Conservation (phyloP, 202 grass and related monocot genomes). For the Thinopyrum obtusiflorum region DNA sequence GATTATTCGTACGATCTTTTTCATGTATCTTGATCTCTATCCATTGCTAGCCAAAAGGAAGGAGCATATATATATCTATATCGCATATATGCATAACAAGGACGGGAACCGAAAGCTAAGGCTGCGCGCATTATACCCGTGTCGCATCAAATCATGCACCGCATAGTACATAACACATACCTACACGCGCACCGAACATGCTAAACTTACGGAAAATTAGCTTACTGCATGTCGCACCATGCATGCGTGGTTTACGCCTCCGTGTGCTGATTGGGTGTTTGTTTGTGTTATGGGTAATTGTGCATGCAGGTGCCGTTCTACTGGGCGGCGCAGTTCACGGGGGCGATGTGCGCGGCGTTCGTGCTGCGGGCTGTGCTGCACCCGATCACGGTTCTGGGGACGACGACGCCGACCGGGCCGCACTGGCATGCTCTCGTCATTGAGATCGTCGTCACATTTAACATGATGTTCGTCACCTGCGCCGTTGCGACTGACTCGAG, state of each 20-base stretch:
- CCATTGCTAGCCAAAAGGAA: neutral
- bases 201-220: too few relatives aligned
- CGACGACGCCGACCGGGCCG: constrained; percentile 67
- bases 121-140: neutral
- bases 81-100: neutral
- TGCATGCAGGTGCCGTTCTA: constrained; percentile 83
- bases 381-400: constrained; percentile 65
- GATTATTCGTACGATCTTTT: neutral
- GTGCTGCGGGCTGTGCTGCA: constrained; percentile 63
- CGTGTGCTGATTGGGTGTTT: neutral
- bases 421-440: constrained; percentile 78
- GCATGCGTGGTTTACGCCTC: too few relatives aligned
- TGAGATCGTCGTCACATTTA: constrained; percentile 89
- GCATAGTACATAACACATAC: neutral
- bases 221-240: too few relatives aligned
- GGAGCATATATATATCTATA: neutral
- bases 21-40: neutral
- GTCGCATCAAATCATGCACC: neutral
- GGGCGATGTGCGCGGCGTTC: constrained; percentile 77
- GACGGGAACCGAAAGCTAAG: neutral
- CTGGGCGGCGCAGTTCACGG: constrained; percentile 84
- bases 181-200: neutral
- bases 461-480: constrained; percentile 97
- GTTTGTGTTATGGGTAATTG: too few relatives aligned
- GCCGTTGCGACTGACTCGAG: constrained; percentile 92